phyloP scores from a whole-genome alignment of 2,329 filamentous ascomycete species.

The Ampelomyces quisqualis region DNA sequence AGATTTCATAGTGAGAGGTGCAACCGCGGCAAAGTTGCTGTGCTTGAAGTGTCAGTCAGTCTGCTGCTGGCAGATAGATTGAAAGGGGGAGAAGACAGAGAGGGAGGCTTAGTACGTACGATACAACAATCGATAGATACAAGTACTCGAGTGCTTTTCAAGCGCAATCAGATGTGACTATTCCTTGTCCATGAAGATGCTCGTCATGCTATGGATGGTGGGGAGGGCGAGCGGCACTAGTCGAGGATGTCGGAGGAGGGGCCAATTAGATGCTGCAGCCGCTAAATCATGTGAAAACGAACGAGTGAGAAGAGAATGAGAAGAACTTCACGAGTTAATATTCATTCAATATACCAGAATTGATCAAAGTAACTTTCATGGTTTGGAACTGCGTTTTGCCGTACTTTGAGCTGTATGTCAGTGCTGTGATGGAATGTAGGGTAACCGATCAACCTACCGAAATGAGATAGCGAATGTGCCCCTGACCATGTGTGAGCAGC shows the following conservation, averaged over 20 bases:
- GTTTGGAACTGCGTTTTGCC: conserved; percentile 55
- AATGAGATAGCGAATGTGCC: conserved; percentile 52
- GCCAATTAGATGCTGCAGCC: neutral
- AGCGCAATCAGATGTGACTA: too few relatives aligned
- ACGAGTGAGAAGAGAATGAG: neutral
- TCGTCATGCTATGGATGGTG: neutral
- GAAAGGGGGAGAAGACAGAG: too few relatives aligned
- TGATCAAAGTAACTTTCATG: conserved; percentile 46
- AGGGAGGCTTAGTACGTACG: too few relatives aligned
- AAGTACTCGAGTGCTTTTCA: too few relatives aligned
- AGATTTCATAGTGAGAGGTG: conserved; percentile 23
- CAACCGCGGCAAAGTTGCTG: neutral
- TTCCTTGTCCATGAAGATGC: too few relatives aligned
- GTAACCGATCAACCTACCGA: conserved; percentile 37
- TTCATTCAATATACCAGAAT: conserved; percentile 34
- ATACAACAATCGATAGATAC: too few relatives aligned
- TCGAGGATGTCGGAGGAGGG: neutral
- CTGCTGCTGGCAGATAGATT: too few relatives aligned
- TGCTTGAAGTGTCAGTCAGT: too few relatives aligned
- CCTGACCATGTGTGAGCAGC: conserved; percentile 29
- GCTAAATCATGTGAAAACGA: neutral
- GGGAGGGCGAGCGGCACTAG: neutral
- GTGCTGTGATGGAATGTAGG: neutral
- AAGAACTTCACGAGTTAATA: neutral
- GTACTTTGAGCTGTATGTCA: conserved; percentile 30